Evolutionary conservation across 1,139 yeast genomes (phyloP), one percentile per base, ranked within the genome.

Genomic region (Pichia sp.): DNA sequence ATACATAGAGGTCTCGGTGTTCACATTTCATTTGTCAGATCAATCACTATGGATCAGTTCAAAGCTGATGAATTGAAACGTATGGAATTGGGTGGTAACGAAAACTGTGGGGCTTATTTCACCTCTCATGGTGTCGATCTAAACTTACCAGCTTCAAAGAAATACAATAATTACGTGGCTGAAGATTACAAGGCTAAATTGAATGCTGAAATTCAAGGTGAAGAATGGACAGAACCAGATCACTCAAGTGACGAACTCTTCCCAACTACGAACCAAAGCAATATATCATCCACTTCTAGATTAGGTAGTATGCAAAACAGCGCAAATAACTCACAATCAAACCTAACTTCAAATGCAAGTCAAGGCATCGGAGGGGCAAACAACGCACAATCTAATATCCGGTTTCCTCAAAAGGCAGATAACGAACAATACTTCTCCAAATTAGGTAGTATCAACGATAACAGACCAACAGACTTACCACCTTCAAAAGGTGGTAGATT

Each of bases 21-120:
- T 33, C 98, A 93, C 60, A 78, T 91, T 42, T 87, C 97, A 30
- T 93, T 93, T 64, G 98, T 91, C 34, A 74, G 98, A 56, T 84
- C 95, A 22, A 87, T 91, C 49, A 86, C 96, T 22, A 88, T 93
- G 94, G 99, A 91, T 59, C 96, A 87, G 62, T 93, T 93, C 69
- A 87, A 87, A 59, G 81, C 87, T 13, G 95, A 86, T 38, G 97
- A 91, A 59, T 72, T 87, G 41, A 66, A 77, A 45, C 68, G 93
- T 48, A 88, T 93, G 98, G 96, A 91, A 53, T 67, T 77, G 43
- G 98, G 99, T 42, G 99, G 99, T 19, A 91, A 91, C 56, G 84
- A 77, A 44, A 73, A 75, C 27, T 82, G 93, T 49, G 72, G 67
- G 26, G 67, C 64, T 37, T 91, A 78, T 56, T 81, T 88, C 55